Evolutionary conservation across 83 land plant species (phyloP).

Genomic region (Diphasiastrum complanatum): DNA sequence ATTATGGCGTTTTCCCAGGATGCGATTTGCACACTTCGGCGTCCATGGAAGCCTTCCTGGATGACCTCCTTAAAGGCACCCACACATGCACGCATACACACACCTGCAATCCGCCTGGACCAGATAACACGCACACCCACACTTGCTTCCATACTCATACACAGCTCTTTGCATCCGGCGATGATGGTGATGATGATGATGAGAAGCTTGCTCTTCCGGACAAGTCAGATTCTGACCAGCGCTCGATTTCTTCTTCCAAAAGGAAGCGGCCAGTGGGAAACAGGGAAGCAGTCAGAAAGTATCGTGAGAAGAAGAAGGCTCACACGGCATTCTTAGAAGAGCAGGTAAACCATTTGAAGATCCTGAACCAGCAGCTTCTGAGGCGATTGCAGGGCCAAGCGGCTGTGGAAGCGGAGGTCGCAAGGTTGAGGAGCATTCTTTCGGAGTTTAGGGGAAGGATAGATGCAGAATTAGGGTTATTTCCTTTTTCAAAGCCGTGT

Average conservation of each 20-base stretch:
- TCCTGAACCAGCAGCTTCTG: constrained; percentile 71
- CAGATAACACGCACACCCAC: constrained; percentile 73
- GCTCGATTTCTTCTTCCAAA: neutral
- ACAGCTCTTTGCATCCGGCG: constrained; percentile 50
- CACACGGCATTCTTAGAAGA: constrained; percentile 77
- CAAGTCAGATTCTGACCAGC: neutral
- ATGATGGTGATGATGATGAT: constrained; percentile 44
- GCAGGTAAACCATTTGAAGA: constrained; percentile 53
- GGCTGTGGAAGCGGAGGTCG: constrained; percentile 65
- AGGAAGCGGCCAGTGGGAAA: constrained; percentile 69
- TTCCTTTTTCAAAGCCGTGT: constrained; percentile 48
- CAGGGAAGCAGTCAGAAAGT: constrained; percentile 86
- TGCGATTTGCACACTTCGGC: constrained; percentile 29
- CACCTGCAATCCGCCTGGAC: constrained; percentile 88
- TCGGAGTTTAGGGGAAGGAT: constrained; percentile 82
- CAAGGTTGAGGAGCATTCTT: constrained; percentile 62
- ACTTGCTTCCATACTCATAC: constrained; percentile 94
- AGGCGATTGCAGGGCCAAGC: constrained; percentile 71
- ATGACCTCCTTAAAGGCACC: constrained; percentile 51
- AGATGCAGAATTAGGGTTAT: constrained; percentile 80
- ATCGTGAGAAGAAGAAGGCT: constrained; percentile 93
- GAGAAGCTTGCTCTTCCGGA: no score
- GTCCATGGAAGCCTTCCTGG: constrained; percentile 51
- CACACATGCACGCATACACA: constrained; percentile 82
- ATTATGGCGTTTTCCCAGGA: constrained; percentile 40